Evolutionary conservation across 208 protist species (phyloP), one percentile per base, ranked within the genome.

Genomic region (Leishmania arabica): DNA sequence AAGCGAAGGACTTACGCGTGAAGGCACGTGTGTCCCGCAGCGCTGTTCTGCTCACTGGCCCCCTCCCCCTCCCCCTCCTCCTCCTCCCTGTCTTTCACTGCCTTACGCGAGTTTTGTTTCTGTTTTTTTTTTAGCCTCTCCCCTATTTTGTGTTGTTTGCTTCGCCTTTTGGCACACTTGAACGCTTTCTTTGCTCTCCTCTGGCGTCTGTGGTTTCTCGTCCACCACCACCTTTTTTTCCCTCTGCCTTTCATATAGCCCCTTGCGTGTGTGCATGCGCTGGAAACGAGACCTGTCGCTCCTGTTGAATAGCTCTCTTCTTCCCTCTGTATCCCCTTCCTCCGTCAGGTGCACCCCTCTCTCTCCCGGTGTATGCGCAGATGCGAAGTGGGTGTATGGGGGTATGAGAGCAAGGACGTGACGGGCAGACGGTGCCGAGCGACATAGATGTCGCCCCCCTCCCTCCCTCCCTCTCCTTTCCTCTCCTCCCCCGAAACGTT

Each of bases 111-210:
- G 42, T 58, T 49, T 75, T 21, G n/a, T 21, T 60, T 40, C 47
- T 75, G 13, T 58, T 75, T 75, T 75, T 75, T 37, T 37, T 62
- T 21, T 54, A 15, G 31, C 21, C 69, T 27, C 77, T 72, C 31
- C 68, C 45, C 17, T 31, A 24, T 31, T 42, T 31, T n/a, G 13
- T 34, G 17, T 15, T 34, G 27, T n/a, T 77, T 45, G 66, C 31
- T n/a, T 56, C 0, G 70, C 60, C 56, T 15, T 9, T 60, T 76
- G 72, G 72, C 45, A 51, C 24, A 11, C 21, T 27, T 53, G 34
- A 34, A 9, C 42, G 19, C 17, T 27, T 42, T 42, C 4, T 15
- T 78, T 51, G 69, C 37, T 47, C 27, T 54, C 49, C 31, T 40
- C 4, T 66, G 45, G 56, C 76, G 64, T 42, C 56, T 62, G 47